A percentile compares a stretch with the other conserved stretches of the same genome.
These are phyloP conservation scores for Emmonsiellopsis sp. DNA, from an alignment of 2,329 filamentous ascomycete genomes.

Conservation along the genomic window DNA sequence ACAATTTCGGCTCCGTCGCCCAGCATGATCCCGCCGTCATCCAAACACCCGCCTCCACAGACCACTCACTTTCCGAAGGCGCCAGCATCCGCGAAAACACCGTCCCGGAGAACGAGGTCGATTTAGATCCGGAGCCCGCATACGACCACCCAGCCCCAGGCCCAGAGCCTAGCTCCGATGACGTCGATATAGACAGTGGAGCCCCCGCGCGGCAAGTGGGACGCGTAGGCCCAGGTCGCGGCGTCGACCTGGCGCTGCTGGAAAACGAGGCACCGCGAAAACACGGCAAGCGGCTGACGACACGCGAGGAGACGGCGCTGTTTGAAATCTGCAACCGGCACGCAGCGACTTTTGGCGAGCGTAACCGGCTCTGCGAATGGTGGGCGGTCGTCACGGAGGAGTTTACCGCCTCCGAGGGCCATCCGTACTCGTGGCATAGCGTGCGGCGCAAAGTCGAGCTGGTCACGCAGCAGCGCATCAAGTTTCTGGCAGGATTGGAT, in stretches of 20 bases:
- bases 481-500: conserved; percentile 27
- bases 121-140: conserved; percentile 1
- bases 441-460: conserved; percentile 33
- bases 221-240: conserved; percentile 3
- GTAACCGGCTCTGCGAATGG: conserved; percentile 34
- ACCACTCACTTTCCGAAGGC: background rate
- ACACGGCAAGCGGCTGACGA: conserved; percentile 30
- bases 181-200: background rate
- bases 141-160: conserved; percentile 4
- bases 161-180: conserved; percentile 3
- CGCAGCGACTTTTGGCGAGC: conserved; percentile 27
- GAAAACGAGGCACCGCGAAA: conserved; percentile 15
- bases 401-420: conserved; percentile 27
- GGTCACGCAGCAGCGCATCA: conserved; percentile 32
- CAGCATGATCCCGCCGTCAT: conserved; percentile 1
- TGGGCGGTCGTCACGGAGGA: conserved; percentile 30
- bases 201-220: background rate
- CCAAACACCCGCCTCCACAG: background rate
- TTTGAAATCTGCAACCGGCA: conserved; percentile 33
- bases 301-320: conserved; percentile 29
- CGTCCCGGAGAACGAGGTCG: conserved; percentile 1
- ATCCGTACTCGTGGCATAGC: conserved; percentile 34
- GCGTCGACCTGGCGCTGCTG: conserved; percentile 7
- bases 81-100: background rate
- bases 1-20: background rate